These are phyloP conservation scores for Nasturtium officinale DNA, from an alignment of 345 rosid species.

Conservation along the genomic window DNA sequence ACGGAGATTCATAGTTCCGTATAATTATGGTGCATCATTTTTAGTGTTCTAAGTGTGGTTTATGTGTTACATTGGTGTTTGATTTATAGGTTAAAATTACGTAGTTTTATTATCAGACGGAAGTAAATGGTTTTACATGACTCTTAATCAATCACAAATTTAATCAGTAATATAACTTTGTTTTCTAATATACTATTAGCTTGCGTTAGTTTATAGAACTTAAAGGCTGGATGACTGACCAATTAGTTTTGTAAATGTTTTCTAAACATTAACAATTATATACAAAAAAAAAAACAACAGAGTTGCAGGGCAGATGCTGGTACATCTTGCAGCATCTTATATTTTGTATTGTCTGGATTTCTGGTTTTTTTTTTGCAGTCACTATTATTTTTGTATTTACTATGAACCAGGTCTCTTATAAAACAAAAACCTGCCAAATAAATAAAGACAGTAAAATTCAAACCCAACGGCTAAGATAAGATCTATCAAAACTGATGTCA, in stretches of 20 bases:
- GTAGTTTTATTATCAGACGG: neutral
- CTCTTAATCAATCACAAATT: neutral
- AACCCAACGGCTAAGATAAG: slow-evolving; percentile 53
- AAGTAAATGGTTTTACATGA: neutral
- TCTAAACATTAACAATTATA: neutral
- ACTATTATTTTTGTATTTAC: slow-evolving; percentile 40
- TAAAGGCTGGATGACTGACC: neutral
- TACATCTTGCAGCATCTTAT: slow-evolving; percentile 34
- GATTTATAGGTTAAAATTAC: neutral
- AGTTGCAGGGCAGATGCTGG: slow-evolving; percentile 21
- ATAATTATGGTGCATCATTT: neutral
- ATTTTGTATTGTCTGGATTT: slow-evolving; percentile 34
- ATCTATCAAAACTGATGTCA: slow-evolving; percentile 29
- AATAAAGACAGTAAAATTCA: slow-evolving; percentile 45
- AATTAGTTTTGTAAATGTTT: neutral
- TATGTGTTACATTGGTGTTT: neutral
- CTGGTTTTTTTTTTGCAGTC: slow-evolving; percentile 31
- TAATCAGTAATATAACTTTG: neutral
- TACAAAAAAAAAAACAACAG: neutral
- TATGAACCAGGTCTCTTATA: slow-evolving; percentile 32
- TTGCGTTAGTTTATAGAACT: neutral
- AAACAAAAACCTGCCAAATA: slow-evolving; percentile 32
- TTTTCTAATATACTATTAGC: neutral
- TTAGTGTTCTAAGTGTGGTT: neutral
- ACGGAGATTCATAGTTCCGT: neutral